Conservation (phyloP, 2,329 filamentous ascomycete genomes). For the Akanthomyces dipterigenus region DNA sequence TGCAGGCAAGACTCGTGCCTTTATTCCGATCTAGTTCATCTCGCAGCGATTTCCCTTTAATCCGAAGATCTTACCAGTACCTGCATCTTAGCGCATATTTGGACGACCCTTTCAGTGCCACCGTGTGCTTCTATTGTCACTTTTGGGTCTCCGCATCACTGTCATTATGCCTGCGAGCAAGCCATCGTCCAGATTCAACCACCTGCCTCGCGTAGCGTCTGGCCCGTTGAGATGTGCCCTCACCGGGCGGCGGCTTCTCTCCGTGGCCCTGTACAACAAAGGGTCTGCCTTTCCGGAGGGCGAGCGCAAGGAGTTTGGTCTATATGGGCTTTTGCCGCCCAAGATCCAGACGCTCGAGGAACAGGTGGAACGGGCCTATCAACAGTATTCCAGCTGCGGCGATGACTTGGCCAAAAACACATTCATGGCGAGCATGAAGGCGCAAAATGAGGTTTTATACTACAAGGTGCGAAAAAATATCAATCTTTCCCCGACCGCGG, state of each 20-base stretch:
- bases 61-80: background rate
- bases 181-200: background rate
- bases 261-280: constrained; percentile 56
- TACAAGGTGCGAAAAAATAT: constrained; percentile 37
- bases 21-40: background rate
- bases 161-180: background rate
- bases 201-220: background rate
- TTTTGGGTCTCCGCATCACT: background rate
- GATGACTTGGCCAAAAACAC: constrained; percentile 77
- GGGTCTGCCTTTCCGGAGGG: constrained; percentile 68
- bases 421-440: constrained; percentile 76
- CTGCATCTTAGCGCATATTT: background rate
- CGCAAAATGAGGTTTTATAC: constrained; percentile 80
- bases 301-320: constrained; percentile 63
- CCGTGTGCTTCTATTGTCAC: background rate
- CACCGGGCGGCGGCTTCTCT: background rate
- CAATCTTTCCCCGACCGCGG: too few species aligned
- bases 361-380: constrained; percentile 69
- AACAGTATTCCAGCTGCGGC: constrained; percentile 61
- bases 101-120: background rate
- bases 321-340: constrained; percentile 66
- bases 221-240: background rate
- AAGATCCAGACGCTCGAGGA: constrained; percentile 69
- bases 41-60: background rate
- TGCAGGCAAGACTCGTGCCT: background rate